These are phyloP conservation scores for Byssochlamys sp. DNA, from an alignment of 2,329 filamentous ascomycete genomes.

Conservation along the genomic window DNA sequence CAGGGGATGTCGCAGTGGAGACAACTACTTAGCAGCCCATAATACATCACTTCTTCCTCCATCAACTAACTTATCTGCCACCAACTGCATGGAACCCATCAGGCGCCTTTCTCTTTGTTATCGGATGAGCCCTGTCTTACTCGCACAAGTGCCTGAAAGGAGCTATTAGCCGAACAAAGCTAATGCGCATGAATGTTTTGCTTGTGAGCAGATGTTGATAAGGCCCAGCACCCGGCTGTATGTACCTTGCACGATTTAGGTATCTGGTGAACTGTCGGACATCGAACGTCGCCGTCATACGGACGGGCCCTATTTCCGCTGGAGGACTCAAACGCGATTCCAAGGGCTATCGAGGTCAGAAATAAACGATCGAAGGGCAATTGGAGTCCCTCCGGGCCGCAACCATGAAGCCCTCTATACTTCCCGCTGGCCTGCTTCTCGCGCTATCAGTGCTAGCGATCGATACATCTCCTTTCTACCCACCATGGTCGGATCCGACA, in stretches of 20 bases:
- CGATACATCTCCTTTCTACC: slow-evolving; percentile 21
- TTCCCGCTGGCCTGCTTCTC: slow-evolving; percentile 23
- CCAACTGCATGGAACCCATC: neutral
- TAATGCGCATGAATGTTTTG: neutral
- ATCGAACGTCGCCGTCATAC: neutral
- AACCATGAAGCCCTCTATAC: slow-evolving; percentile 24
- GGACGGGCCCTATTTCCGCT: neutral
- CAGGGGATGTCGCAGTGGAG: slow-evolving; percentile 22
- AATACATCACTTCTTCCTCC: neutral
- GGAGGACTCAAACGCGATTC: neutral
- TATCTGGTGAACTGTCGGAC: neutral
- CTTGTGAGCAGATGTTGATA: neutral
- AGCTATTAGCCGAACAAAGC: neutral
- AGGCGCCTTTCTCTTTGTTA: neutral
- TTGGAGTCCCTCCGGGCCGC: slow-evolving; percentile 7
- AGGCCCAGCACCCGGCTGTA: neutral
- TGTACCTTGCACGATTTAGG: neutral
- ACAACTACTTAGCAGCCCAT: slow-evolving; percentile 8
- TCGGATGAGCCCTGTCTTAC: neutral
- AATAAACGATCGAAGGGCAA: slow-evolving; percentile 2
- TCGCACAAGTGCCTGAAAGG: neutral
- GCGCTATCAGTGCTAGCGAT: slow-evolving; percentile 19
- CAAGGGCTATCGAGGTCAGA: neutral
- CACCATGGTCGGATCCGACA: slow-evolving; percentile 14
- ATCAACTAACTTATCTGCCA: neutral